Conservation (phyloP, 1,139 yeast species). For the Taphrina betulina region DNA sequence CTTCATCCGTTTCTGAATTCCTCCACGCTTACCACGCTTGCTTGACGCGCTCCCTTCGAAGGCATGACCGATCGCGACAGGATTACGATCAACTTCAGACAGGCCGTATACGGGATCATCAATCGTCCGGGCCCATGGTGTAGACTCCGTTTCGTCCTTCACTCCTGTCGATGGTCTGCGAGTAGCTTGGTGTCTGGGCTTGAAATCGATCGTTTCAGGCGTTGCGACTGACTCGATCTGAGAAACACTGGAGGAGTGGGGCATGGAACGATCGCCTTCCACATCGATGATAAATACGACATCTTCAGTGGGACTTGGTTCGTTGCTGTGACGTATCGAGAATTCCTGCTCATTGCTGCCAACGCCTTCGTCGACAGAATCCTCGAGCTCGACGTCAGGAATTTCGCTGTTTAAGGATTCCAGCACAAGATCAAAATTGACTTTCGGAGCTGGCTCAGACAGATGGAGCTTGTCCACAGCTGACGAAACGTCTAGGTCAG, state of each 20-base stretch:
- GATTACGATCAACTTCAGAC: too few relatives aligned
- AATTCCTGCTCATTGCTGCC: too few relatives aligned
- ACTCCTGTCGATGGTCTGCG: too few relatives aligned
- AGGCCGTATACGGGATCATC: slow-evolving; percentile 11
- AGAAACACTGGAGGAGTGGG: too few relatives aligned
- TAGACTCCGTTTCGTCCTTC: neutral
- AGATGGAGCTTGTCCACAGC: neutral
- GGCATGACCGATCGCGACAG: slow-evolving; percentile 9
- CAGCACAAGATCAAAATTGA: slow-evolving; percentile 5
- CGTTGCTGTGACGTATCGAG: too few relatives aligned
- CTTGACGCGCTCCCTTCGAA: slow-evolving; percentile 2
- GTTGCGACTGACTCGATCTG: too few relatives aligned
- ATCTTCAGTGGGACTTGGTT: too few relatives aligned
- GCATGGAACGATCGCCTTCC: neutral
- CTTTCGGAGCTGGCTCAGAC: neutral
- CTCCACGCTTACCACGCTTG: slow-evolving; percentile 18
- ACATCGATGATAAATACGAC: slow-evolving; percentile 10
- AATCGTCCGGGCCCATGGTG: slow-evolving; percentile 30
- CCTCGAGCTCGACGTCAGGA: slow-evolving; percentile 1
- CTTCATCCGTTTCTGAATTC: slow-evolving; percentile 7
- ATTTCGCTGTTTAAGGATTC: too few relatives aligned
- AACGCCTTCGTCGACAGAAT: too few relatives aligned
- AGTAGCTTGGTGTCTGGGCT: slow-evolving; percentile 3
- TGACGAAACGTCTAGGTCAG: too few relatives aligned
- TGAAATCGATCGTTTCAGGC: slow-evolving; percentile 4